These are phyloP conservation scores for Gracilaria caudata DNA, from an alignment of 23 red algal genomes.

Conservation along the genomic window DNA sequence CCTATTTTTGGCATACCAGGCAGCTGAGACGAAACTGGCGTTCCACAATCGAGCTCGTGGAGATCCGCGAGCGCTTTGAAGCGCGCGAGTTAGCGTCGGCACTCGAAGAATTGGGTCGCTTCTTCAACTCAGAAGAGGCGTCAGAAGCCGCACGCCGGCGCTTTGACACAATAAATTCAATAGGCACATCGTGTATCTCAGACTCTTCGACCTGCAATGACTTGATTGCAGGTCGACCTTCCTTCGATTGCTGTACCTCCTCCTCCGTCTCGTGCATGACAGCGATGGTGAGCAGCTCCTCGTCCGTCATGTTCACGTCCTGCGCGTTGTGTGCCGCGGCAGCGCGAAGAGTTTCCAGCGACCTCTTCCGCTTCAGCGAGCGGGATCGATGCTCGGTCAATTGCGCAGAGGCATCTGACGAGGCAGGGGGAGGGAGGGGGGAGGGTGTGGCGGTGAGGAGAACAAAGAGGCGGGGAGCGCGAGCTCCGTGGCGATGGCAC, in stretches of 20 bases:
- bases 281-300: conserved; percentile 29
- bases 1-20: conserved; percentile 31
- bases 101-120: too few relatives aligned
- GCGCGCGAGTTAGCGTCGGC: not conserved
- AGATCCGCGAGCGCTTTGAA: conserved; percentile 23
- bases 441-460: not conserved
- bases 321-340: conserved; percentile 46
- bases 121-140: not conserved
- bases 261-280: conserved; percentile 50
- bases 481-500: not conserved
- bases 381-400: not conserved
- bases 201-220: conserved; percentile 24
- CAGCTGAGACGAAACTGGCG: conserved; percentile 6
- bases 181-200: not conserved
- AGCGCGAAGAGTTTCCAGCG: conserved; percentile 7
- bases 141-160: not conserved
- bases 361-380: conserved; percentile 33
- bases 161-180: conserved; percentile 44
- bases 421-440: not conserved
- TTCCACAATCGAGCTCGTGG: not conserved
- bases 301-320: conserved; percentile 36
- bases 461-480: not conserved
- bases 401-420: too few relatives aligned
- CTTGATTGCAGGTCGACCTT: conserved; percentile 12
- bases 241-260: conserved; percentile 10